Base-by-base conservation (phyloP, 345 rosid genomes). In the Lepidium africanum region DNA sequence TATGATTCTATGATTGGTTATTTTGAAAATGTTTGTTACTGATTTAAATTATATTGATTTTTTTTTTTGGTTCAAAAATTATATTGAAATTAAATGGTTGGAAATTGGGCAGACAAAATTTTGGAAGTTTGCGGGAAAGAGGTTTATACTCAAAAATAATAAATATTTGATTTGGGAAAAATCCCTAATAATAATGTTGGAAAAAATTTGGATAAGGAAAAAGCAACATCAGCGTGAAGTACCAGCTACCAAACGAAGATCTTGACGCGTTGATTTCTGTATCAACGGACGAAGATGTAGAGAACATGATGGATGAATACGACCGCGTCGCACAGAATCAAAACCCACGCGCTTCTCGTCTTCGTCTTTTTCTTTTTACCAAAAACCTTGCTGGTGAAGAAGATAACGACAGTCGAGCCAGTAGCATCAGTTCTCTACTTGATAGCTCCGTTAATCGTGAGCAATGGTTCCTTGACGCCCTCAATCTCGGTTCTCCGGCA, bases 281-380 rank as follows among this genome's bases (percentile, higher is more conserved):
- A 61, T 83, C 95, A 4, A 90, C 91, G 15, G 99, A 94, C 33
- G 99, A 94, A 77, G 99, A 94, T 66, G 81, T 88, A 7, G 97
- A 94, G 65, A 94, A 94, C 86, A 90, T 94, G 99, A 87, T 94
- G 79, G 99, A 94, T 4, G 99, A 94, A 63, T 90, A 88, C 77
- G 99, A 94, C 59, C 97, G 99, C 55, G 9, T 86, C 16, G 79
- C 82, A 40, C 87, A 66, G 57, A 86, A 81, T 77, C 95, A 78
- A 14, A 90, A 81, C 70, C 92, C 87, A 9, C 73, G 89, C 45
- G 78, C 94, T 19, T 89, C 88, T 58, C 88, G 97, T 80, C 91
- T 90, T 61, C 87, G 97, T 16, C 83, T 93, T 23, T 93, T 93
- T 32, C 84, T 93, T 59, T 93, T 90, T 76, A 13, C 77, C 69